Conservation (phyloP, 768 basidiomycete species). For the Lactarius trivialis region DNA sequence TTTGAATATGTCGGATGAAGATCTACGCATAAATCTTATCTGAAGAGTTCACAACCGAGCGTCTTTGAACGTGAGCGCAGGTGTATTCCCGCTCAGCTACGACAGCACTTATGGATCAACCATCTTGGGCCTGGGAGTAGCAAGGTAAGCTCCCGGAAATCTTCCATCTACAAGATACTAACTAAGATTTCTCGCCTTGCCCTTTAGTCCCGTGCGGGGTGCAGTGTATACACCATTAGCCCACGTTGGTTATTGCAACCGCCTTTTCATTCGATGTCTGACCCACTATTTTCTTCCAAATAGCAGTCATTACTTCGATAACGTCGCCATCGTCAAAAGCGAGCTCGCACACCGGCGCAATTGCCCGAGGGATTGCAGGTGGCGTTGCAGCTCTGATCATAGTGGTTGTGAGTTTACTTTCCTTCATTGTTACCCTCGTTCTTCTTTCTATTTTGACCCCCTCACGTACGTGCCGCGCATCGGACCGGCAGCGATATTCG, state of each 20-base stretch:
- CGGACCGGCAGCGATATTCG: too few relatives aligned
- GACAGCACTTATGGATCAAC: too few relatives aligned
- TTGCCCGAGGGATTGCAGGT: conserved; percentile 14
- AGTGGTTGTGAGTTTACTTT: neutral
- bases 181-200: neutral
- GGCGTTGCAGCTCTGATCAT: conserved; percentile 1
- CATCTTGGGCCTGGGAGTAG: neutral
- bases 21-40: conserved; percentile 8
- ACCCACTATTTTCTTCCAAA: neutral
- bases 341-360: conserved; percentile 21
- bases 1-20: neutral
- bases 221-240: conserved; percentile 25
- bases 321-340: neutral
- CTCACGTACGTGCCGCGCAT: too few relatives aligned
- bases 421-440: too few relatives aligned
- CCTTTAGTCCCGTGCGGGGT: conserved; percentile 23
- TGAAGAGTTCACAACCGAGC: conserved; percentile 8
- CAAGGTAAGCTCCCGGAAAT: conserved; percentile 7
- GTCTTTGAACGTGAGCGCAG: neutral
- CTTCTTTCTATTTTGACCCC: too few relatives aligned
- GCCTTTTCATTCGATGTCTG: neutral
- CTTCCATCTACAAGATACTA: neutral
- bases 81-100: too few relatives aligned
- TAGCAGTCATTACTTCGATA: neutral
- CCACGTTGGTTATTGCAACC: conserved; percentile 12